Base-by-base conservation (phyloP, 768 basidiomycete genomes). In the Mycena pura region DNA sequence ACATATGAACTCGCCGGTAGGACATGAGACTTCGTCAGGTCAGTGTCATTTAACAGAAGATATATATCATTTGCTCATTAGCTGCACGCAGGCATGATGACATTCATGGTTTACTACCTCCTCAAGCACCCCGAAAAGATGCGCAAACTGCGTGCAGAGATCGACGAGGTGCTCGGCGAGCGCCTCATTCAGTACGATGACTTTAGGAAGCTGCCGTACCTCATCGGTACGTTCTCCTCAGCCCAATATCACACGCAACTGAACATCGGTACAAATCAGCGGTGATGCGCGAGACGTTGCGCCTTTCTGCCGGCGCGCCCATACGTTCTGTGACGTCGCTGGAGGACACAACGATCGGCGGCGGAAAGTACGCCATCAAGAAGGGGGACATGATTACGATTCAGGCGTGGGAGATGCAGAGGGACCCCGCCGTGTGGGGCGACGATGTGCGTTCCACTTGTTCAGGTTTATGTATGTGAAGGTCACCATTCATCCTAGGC, bases 391-490 rank as follows among this genome's bases (percentile, higher is more conserved):
- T 55, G 10, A 66, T 80, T 13, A 40, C 65, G 1, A 55, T 80
- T 28, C 62, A 73, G 31, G 66, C 70, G 3, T 64, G 64, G 27
- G 63, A 62, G 15, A 66, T 75, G 32, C 79, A 80, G 44, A 66
- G 72, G 19, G 81, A 83, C 63, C 76, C 78, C 3, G 65, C 61
- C n/a, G 76, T 82, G 3, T 83, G 79, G 78, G 81, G 82, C 2
- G 79, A 80, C 41, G 80, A 84, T 66, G 82, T 81, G 63, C 61
- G 77, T 73, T 13, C 24, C 27, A 5, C 31, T 13, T 13, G 21
- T 14, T 29, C 36, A 5, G 5, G 10, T 43, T 17, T 21, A 21
- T n/a, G n/a, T n/a, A n/a, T n/a, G n/a, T 34, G 6, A 3, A 15
- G 10, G 4, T 40, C 4, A 28, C 17, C 7, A 7, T 22, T 13